phyloP scores from a whole-genome alignment of 2,329 filamentous ascomycete species.

The Talaromyces marneffei region DNA sequence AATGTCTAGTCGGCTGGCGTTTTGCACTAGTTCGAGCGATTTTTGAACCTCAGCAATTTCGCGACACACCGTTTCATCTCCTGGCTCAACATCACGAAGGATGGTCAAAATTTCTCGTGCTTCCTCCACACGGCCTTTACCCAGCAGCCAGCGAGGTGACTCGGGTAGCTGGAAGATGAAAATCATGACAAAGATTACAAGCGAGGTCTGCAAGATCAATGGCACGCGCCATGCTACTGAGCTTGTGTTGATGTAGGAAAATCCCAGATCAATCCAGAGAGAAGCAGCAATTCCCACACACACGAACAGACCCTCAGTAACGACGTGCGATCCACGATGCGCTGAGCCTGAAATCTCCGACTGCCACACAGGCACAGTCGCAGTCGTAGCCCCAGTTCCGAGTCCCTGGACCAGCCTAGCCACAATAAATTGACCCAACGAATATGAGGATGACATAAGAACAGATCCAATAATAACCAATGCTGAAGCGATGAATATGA shows the following conservation, averaged over 20 bases:
- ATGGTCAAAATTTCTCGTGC: constrained; percentile 17
- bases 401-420: constrained; percentile 41
- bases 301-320: constrained; percentile 47
- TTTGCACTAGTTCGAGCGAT: constrained; percentile 29
- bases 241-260: constrained; percentile 32
- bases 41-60: constrained; percentile 37
- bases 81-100: constrained; percentile 38
- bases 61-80: constrained; percentile 32
- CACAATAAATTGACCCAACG: constrained; percentile 41
- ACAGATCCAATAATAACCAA: constrained; percentile 42
- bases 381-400: constrained; percentile 40
- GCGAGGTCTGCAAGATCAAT: constrained; percentile 29
- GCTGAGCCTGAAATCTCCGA: constrained; percentile 31
- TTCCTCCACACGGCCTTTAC: constrained; percentile 14
- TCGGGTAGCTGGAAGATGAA: constrained; percentile 14
- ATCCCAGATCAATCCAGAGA: constrained; percentile 46
- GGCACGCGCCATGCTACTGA: constrained; percentile 43
- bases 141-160: constrained; percentile 15
- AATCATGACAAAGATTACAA: constrained; percentile 28
- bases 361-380: constrained; percentile 47
- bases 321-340: constrained; percentile 47
- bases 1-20: constrained; percentile 35
- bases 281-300: constrained; percentile 42
- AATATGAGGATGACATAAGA: constrained; percentile 41
- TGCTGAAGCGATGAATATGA: constrained; percentile 36